Base-by-base conservation (phyloP, 352 stramenopile genomes). In the Sclerospora graminicola region DNA sequence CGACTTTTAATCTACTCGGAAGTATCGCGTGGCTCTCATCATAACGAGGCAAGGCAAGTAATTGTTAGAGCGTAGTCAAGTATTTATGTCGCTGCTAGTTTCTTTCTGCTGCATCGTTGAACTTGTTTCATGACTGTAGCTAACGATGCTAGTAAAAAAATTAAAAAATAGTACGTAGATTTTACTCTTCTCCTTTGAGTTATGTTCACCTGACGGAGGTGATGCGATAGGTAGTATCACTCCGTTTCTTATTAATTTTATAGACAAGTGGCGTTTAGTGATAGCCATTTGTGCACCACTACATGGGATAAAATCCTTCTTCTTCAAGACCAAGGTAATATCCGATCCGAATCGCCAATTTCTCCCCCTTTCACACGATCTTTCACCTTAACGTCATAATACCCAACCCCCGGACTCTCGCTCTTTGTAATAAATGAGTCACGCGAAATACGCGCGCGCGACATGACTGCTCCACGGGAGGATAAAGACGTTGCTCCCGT, bases 401-500 rank as follows among this genome's bases (percentile, higher is more conserved):
- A 84, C 4, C 75, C 75, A 39, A 88, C 75, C 11, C 75, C 75
- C 4, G 75, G 75, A 32, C 66, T 83, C 40, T 82, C 75, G 39
- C 46, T 83, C 51, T 75, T 85, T 8, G 68, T 66, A 46, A 84
- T 71, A 48, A 85, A 88, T 31, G 75, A 82, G 41, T 84, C 72
- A 31, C 75, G 75, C 21, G 70, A 69, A 21, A 65, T 67, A 16
- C 69, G 63, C 0, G 75, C 75, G 13, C 74, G 67, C 4, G 68
- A 76, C 42, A 88, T 88, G 29, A 85, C 68, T 0, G 72, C 75
- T 14, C 75, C 75, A 41, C 73, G 73, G 8, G 75, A 82, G 21
- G 75, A 87, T 20, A 87, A 51, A 6, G 75, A 84, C 9, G 72
- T 84, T 0, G 65, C 57, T 1, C 61, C 61, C 27, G 58, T 26